These are phyloP conservation scores for Adiantum capillusveneris DNA, from an alignment of 75 land plant species.

Conservation along the genomic window DNA sequence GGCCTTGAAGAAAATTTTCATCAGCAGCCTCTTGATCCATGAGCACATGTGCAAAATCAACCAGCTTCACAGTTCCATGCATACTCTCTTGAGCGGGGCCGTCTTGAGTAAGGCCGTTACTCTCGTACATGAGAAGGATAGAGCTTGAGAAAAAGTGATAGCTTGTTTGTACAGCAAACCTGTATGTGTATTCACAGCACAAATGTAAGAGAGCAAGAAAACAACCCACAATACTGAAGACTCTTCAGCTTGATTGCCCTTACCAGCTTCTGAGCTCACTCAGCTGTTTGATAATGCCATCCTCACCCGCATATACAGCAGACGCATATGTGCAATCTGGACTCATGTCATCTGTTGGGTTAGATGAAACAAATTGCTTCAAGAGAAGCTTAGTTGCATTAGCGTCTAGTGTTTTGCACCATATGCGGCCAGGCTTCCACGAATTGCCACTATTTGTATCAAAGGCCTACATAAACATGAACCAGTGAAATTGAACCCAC, in stretches of 20 bases:
- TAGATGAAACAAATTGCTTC: constrained; percentile 67
- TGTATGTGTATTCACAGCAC: constrained; percentile 15
- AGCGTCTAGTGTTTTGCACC: constrained; percentile 19
- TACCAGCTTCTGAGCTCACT: constrained; percentile 63
- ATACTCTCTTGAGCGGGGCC: constrained; percentile 11
- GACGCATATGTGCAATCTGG: constrained; percentile 53
- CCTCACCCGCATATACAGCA: constrained; percentile 52
- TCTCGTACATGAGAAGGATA: constrained; percentile 56
- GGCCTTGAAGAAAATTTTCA: constrained; percentile 80
- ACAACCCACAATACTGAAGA: background rate
- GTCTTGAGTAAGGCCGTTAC: background rate
- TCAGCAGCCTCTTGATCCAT: constrained; percentile 61
- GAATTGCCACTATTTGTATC: constrained; percentile 18
- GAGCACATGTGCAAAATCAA: constrained; percentile 90
- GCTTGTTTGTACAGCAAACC: constrained; percentile 70
- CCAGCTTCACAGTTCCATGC: constrained; percentile 46
- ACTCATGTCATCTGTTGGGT: constrained; percentile 26
- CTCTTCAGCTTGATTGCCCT: constrained; percentile 4
- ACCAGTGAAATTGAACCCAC: too few relatives aligned
- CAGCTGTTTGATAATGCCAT: constrained; percentile 60
- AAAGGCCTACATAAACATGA: constrained; percentile 31
- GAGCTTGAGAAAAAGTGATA: constrained; percentile 81
- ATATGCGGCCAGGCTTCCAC: constrained; percentile 62
- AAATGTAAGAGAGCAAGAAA: constrained; percentile 1
- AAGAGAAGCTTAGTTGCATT: constrained; percentile 38